These are phyloP conservation scores for Trapa bicornis DNA, from an alignment of 345 rosid genomes.

Conservation along the genomic window DNA sequence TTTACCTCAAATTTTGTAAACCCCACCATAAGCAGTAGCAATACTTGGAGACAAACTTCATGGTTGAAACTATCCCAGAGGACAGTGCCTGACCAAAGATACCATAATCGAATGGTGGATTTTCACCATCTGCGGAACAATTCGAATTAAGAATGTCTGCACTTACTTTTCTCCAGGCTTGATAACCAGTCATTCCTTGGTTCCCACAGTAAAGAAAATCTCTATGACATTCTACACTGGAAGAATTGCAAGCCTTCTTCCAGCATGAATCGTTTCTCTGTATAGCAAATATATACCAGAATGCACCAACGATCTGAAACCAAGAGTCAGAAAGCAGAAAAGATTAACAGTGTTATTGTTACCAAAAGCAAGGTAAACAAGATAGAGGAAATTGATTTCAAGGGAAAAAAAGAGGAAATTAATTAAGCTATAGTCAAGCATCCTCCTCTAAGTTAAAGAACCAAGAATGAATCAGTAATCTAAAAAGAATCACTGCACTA, in stretches of 20 bases:
- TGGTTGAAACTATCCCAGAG: constrained; percentile 62
- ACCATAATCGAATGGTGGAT: constrained; percentile 59
- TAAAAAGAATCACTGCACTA: neutral
- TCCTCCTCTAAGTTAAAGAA: neutral
- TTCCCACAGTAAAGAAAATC: constrained; percentile 70
- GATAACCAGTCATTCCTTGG: constrained; percentile 32
- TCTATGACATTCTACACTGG: constrained; percentile 18
- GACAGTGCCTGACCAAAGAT: constrained; percentile 57
- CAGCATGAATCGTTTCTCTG: constrained; percentile 80
- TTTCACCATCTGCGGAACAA: constrained; percentile 28
- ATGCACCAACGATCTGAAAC: constrained; percentile 79
- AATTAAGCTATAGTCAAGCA: no score
- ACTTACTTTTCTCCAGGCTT: constrained; percentile 29
- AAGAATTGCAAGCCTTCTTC: constrained; percentile 31
- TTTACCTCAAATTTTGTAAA: constrained; percentile 88
- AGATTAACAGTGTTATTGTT: neutral
- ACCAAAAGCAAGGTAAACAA: neutral
- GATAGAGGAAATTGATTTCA: neutral
- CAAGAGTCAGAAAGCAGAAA: neutral
- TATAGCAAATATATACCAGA: constrained; percentile 84
- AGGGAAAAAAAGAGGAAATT: no score
- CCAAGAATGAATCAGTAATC: neutral
- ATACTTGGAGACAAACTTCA: constrained; percentile 62
- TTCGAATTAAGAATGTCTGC: constrained; percentile 14
- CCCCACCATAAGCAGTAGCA: constrained; percentile 99